These are phyloP conservation scores for Porodaedalea pini DNA, from an alignment of 1,284 basidiomycete species.

Conservation along the genomic window DNA sequence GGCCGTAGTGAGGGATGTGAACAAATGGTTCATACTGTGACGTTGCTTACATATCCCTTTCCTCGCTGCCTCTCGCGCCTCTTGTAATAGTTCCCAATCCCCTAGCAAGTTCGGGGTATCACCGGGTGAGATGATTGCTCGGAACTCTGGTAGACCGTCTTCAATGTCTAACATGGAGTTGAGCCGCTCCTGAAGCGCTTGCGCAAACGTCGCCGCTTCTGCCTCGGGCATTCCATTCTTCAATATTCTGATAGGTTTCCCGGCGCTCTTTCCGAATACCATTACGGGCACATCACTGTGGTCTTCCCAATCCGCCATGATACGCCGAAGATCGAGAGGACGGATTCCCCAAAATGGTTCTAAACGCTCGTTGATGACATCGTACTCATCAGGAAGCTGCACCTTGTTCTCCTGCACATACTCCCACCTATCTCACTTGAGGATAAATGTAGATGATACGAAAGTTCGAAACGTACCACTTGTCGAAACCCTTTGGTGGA, in stretches of 20 bases:
- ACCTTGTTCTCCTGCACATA: constrained; percentile 32
- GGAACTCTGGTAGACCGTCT: constrained; percentile 38
- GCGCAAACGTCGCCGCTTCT: constrained; percentile 9
- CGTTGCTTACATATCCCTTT: constrained; percentile 38
- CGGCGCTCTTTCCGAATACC: constrained; percentile 23
- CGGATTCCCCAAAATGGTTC: constrained; percentile 28
- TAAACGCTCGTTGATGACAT: constrained; percentile 28
- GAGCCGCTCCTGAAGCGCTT: constrained; percentile 21
- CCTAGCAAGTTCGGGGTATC: constrained; percentile 46
- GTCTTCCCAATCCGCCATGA: constrained; percentile 23
- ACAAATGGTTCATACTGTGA: not conserved
- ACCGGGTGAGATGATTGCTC: constrained; percentile 44
- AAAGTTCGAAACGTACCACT: constrained; percentile 34
- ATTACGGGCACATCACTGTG: constrained; percentile 21
- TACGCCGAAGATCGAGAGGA: constrained; percentile 22
- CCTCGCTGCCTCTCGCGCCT: constrained; percentile 39
- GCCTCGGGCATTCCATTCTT: constrained; percentile 21
- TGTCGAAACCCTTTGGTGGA: constrained; percentile 55
- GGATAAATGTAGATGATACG: not conserved
- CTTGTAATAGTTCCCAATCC: constrained; percentile 39
- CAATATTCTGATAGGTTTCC: constrained; percentile 17
- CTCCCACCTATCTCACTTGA: constrained; percentile 22
- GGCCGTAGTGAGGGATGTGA: not conserved
- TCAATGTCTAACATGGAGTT: constrained; percentile 38
- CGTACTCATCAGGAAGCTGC: constrained; percentile 32